Evolutionary conservation across 2,329 filamentous ascomycete genomes (phyloP), one percentile per base, ranked within the genome.

Genomic region (Botrytis porri): DNA sequence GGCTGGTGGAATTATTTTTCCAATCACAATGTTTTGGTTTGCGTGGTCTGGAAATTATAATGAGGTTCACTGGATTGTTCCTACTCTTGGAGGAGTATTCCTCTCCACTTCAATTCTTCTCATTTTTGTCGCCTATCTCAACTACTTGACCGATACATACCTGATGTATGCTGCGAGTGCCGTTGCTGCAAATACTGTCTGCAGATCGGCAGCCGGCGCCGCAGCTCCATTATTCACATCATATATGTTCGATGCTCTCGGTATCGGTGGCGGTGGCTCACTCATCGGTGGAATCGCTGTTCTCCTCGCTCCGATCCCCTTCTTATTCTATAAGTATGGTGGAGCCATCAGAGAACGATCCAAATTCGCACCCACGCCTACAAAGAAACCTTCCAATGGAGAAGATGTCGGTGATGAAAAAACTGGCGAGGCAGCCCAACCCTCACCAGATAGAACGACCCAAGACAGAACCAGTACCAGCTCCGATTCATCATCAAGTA

Each of bases 191-290:
- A 89, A 91, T 57, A 88, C 84, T 59, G 89, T 89, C 71, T 84
- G 86, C 66, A 84, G 91, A n/a, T 88, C 86, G 14, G 83, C 86
- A 9, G 90, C 91, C 74, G 92, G 90, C 18, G 90, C 90, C 9
- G 82, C 88, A 0, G 85, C 92, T 1, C 90, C 90, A 0, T 82
- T 92, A 2, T 89, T 89, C 18, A 90, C 89, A 0, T 81, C 85
- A 0, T 82, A 84, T 20, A 82, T 82, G 81, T 82, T 81, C 73
- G 78, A 82, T 9, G 81, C 81, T 59, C 80, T 87, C 3, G 84
- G 78, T 78, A 88, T 80, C 78, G 89, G 80, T 75, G 92, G 79
- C 86, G 86, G 76, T 1, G 86, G 85, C 20, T 84, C 82, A 35
- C 74, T 86, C 2, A 79, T 85, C 41, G 84, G 77, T 0, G 88